Base-by-base conservation (phyloP, 2,329 filamentous ascomycete genomes). In the Fusarium sp. region DNA sequence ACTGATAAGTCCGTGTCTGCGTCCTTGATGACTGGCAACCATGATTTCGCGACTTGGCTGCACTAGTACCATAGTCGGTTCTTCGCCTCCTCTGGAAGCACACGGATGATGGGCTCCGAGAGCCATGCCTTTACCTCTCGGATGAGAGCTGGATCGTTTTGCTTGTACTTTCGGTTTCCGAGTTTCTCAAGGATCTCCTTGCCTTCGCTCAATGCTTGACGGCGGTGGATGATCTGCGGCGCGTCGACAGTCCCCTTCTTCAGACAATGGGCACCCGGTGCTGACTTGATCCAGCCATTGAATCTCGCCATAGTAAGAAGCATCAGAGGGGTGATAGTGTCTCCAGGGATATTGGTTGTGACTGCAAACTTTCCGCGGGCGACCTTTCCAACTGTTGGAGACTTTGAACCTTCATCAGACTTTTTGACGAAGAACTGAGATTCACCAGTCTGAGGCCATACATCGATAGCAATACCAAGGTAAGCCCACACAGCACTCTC, bases 51-150 rank as follows among this genome's bases (percentile, higher is more conserved):
- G 63, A 68, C n/a, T 35, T 51, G 56, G 35, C 24, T 47, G 28
- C 35, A 62, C 56, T 61, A 69, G 26, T 26, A 36, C 36, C 63
- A 68, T 22, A 69, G 36, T 22, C 39, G 65, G 13, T 68, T 67
- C 41, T 68, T 69, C 17, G 49, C 39, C 14, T 69, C 49, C 14
- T 56, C 58, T 5, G 66, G 66, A 5, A 69, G 48, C 5, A 68
- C 49, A 12, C 33, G 55, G 38, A 68, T 51, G 9, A 55, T 24
- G 12, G 42, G 24, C 44, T 51, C 36, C 6, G 41, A 56, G 8
- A 69, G 33, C 66, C 63, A 69, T 14, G 24, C 12, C 11, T 69
- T 33, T 18, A 68, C 35, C 14, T n/a, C 62, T 24, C 28, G n/a
- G 22, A 56, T 31, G 17, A 60, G 45, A 17, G 8, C 47, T 14